Percentiles rank a stretch among this genome's conserved stretches.
Evolutionary conservation across 192 early-diverging fungal species (phyloP).

Genomic region (Glomus cerebriforme): DNA sequence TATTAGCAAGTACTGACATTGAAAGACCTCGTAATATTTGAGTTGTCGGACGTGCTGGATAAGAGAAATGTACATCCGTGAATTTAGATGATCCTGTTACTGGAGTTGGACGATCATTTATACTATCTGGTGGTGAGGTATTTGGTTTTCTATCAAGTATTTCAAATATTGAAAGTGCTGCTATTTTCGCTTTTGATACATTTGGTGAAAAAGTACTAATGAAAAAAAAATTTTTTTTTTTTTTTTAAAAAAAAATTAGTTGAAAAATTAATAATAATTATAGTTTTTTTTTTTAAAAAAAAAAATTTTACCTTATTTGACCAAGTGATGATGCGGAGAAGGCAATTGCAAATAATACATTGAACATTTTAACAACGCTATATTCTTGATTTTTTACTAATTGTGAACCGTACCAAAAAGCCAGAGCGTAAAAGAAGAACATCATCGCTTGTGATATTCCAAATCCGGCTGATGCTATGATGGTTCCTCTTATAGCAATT

Average conservation of each 20-base stretch:
- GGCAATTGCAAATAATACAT: constrained; percentile 77
- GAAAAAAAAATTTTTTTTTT: not conserved
- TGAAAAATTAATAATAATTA: too few relatives aligned
- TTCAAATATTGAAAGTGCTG: constrained; percentile 65
- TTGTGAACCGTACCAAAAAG: constrained; percentile 71
- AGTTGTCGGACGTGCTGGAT: constrained; percentile 63
- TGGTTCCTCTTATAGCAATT: constrained; percentile 65
- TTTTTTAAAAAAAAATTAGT: not conserved
- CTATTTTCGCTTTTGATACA: constrained; percentile 70
- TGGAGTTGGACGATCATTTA: constrained; percentile 32
- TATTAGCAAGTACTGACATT: constrained; percentile 51
- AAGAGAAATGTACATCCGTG: constrained; percentile 61
- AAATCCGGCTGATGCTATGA: constrained; percentile 66
- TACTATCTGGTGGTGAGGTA: constrained; percentile 58
- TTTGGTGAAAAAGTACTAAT: constrained; percentile 65
- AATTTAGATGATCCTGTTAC: constrained; percentile 54
- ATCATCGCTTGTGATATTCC: constrained; percentile 67
- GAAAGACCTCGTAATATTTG: constrained; percentile 62
- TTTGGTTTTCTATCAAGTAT: constrained; percentile 66
- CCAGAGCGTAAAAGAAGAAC: constrained; percentile 72
- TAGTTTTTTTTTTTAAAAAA: not conserved
- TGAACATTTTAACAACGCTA: constrained; percentile 55
- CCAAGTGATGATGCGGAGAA: constrained; percentile 68
- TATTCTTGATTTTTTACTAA: constrained; percentile 55
- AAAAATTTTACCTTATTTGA: constrained; percentile 45